A percentile compares a stretch with the other conserved stretches of the same genome.
phyloP scores from a whole-genome alignment of 805 yeast genomes.

The Hanseniaspora meyeri region DNA sequence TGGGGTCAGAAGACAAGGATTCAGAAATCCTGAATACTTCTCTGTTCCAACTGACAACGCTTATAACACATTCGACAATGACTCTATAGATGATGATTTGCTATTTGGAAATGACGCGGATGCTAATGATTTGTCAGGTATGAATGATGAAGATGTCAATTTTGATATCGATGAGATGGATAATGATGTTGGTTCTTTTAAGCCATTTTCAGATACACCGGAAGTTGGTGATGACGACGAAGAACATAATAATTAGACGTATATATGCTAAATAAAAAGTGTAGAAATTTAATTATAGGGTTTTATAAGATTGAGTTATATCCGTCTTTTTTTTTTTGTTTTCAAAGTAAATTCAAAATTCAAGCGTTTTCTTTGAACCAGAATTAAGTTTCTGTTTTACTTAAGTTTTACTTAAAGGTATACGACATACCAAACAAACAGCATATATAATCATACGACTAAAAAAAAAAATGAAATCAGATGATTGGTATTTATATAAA shows the following conservation, averaged over 20 bases:
- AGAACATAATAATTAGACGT: background rate
- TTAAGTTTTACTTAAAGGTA: too few relatives aligned
- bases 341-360: too few relatives aligned
- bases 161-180: conserved; percentile 26
- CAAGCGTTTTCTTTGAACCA: too few relatives aligned
- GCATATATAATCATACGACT: too few relatives aligned
- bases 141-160: conserved; percentile 28
- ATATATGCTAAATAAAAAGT: background rate
- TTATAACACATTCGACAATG: conserved; percentile 25
- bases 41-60: conserved; percentile 22
- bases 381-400: too few relatives aligned
- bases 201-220: conserved; percentile 15
- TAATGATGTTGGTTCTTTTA: conserved; percentile 17
- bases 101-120: conserved; percentile 35
- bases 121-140: conserved; percentile 37
- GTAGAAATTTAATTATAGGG: too few relatives aligned
- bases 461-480: background rate
- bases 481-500: conserved; percentile 8
- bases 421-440: too few relatives aligned
- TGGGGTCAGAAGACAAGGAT: conserved; percentile 7
- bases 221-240: background rate
- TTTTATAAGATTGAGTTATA: background rate
- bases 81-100: conserved; percentile 28
- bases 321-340: background rate
- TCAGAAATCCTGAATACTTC: conserved; percentile 13